Base-by-base conservation (phyloP, 2,329 filamentous ascomycete species). In the Pyricularia pennisetigena region DNA sequence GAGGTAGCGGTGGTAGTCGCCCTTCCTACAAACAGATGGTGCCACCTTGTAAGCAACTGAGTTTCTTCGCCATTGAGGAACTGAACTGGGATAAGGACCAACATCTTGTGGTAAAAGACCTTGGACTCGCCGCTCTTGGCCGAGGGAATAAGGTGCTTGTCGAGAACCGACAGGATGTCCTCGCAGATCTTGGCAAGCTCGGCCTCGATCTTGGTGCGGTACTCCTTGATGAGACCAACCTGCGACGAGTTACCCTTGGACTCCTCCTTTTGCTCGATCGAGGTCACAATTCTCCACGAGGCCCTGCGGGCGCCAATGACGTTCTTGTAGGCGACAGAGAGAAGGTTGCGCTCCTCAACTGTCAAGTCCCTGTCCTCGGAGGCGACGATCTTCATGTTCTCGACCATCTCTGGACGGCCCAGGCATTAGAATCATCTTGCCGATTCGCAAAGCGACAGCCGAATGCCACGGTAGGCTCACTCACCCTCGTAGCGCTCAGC, bases 21-120 rank as follows among this genome's bases (percentile, higher is more conserved):
- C 94, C 92, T 97, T 97, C 94, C 94, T 97, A 74, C 79, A 73
- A 68, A 61, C 6, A 28, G 1, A 3, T 16, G 14, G 9, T 61
- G 24, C 57, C n/a, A n/a, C 23, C 10, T 61, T 24, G 57, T 61
- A 24, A 61, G 57, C 57, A 61, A 61, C 57, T 28, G 57, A 7
- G 9, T 61, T 26, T 16, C n/a, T 61, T 24, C n/a, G n/a, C 57
- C 7, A 61, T 24, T 61, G 23, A n/a, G 23, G 24, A 61, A 61
- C 12, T 7, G 24, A 23, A 61, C 2, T 16, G 10, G 12, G 26
- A n/a, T 12, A 24, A 29, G 4, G 23, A 71, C 70, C 79, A 81
- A 96, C 93, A 98, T 98, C 90, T 98, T 98, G 91, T 98, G 94
- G 86, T 97, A 97, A 85, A 98, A 98, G 76, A 98, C 94, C 89